phyloP scores from a whole-genome alignment of 352 stramenopile species.

The Phytophthora boehmeriae region DNA sequence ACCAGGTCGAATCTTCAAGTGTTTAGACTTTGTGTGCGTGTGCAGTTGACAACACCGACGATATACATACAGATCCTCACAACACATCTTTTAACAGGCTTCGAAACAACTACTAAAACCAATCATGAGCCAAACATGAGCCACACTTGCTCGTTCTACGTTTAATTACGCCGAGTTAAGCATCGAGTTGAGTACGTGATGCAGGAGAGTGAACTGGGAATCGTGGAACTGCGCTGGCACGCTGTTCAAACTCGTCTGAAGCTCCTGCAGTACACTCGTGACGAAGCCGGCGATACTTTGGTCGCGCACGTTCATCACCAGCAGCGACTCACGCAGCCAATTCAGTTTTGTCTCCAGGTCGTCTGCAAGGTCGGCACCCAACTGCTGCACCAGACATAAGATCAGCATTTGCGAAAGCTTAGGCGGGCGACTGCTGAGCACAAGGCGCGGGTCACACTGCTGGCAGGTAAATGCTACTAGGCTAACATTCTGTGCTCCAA shows the following conservation, averaged over 20 bases:
- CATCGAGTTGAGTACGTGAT: conserved; percentile 88
- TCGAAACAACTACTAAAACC: too few species aligned
- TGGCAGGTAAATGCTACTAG: conserved; percentile 75
- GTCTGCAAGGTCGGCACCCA: conserved; percentile 71
- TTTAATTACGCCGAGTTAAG: conserved; percentile 66
- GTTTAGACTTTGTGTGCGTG: not conserved
- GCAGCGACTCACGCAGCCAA: conserved; percentile 80
- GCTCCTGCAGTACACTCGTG: conserved; percentile 76
- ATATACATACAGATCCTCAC: too few species aligned
- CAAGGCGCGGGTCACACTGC: conserved; percentile 64
- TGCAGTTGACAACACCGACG: too few species aligned
- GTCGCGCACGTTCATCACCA: conserved; percentile 84
- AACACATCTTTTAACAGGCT: too few species aligned
- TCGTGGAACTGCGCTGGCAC: conserved; percentile 65
- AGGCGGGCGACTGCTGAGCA: conserved; percentile 66
- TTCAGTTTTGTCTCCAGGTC: conserved; percentile 72
- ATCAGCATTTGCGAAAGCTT: conserved; percentile 88
- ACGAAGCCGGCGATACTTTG: conserved; percentile 79
- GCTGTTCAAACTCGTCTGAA: conserved; percentile 65
- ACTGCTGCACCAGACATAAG: conserved; percentile 83
- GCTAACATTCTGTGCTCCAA: conserved; percentile 79
- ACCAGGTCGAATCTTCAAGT: conserved; percentile 9
- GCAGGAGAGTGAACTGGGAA: conserved; percentile 84
- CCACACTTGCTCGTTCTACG: conserved; percentile 8
- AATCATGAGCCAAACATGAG: too few species aligned